Evolutionary conservation across 192 early-diverging fungal genomes (phyloP), one percentile per base, ranked within the genome.

Genomic region (Coemansia sp.): DNA sequence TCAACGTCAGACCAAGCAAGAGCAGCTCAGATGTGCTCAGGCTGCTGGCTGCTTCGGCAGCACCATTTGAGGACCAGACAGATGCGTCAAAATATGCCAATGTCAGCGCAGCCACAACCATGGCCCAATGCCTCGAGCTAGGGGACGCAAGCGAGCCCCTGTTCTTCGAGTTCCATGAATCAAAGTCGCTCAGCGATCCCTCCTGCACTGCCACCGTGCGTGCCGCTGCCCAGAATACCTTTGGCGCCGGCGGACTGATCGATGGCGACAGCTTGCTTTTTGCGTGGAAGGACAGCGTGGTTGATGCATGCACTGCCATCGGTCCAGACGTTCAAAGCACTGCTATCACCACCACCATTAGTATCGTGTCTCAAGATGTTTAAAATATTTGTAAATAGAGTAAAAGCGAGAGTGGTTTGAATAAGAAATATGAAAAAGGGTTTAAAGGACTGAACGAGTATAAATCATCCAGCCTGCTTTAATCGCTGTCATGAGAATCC

Each of bases 401-500:
- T 49, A 29, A 29, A 29, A 29, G 3, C 29, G 3, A 29, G 29
- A 3, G 29, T 29, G 29, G 29, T 29, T 29, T 29, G n/a, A 29
- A 3, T 29, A 29, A 29, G 29, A 29, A 29, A 29, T 1, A 29
- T n/a, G 29, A 29, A 29, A 29, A 29, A 29, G 3, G 29, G 1
- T 29, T 29, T 29, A 29, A 29, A 29, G 3, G 3, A 29, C 29
- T 1, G 29, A 1, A 29, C 29, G 29, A 29, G 3, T 29, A 29
- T 29, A 29, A 29, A 29, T 29, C 29, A 29, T 29, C 3, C 29
- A 29, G 29, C 29, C 29, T 2, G 29, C 29, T 13, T 63, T 65
- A 71, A 32, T 69, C 59, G 58, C 67, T 62, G 13, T 72, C 70
- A 9, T 49, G 33, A 2, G 46, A 35, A 64, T 74, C 74, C 23